phyloP scores from a whole-genome alignment of 2,329 filamentous ascomycete species.

The Penicillium freii region DNA sequence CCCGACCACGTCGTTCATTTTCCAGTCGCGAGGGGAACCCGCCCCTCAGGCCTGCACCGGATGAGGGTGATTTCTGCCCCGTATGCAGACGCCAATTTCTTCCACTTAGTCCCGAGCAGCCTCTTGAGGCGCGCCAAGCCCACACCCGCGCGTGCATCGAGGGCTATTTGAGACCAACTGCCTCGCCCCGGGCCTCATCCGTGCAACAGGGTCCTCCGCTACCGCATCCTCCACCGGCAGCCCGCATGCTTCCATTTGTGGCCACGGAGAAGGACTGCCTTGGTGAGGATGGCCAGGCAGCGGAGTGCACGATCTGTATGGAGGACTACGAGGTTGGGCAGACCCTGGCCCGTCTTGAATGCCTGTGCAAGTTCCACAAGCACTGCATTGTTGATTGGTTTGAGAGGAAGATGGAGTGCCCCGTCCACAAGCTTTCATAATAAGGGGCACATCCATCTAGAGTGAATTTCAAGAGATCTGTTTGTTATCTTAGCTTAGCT shows the following conservation, averaged over 20 bases:
- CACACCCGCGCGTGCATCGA: conserved; percentile 49
- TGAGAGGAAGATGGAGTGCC: conserved; percentile 58
- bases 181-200: conserved; percentile 18
- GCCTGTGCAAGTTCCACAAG: conserved; percentile 64
- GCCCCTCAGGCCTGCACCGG: conserved; percentile 17
- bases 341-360: conserved; percentile 59
- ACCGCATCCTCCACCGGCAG: conserved; percentile 23
- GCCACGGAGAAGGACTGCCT: conserved; percentile 65
- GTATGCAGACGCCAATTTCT: conserved; percentile 45
- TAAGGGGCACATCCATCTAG: background rate
- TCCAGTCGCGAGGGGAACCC: conserved; percentile 3
- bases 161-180: conserved; percentile 27
- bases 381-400: conserved; percentile 62
- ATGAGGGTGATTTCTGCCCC: conserved; percentile 49
- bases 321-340: conserved; percentile 63
- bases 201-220: conserved; percentile 18
- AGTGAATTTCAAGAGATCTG: conserved; percentile 11
- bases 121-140: conserved; percentile 43
- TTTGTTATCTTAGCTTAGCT: background rate
- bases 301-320: conserved; percentile 64
- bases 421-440: conserved; percentile 54
- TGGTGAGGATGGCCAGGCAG: conserved; percentile 51
- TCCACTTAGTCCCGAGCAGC: conserved; percentile 36
- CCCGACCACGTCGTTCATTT: background rate
- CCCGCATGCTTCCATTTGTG: conserved; percentile 49